Evolutionary conservation across 2,329 filamentous ascomycete genomes (phyloP).

Genomic region (Aspergillus carbonarius): DNA sequence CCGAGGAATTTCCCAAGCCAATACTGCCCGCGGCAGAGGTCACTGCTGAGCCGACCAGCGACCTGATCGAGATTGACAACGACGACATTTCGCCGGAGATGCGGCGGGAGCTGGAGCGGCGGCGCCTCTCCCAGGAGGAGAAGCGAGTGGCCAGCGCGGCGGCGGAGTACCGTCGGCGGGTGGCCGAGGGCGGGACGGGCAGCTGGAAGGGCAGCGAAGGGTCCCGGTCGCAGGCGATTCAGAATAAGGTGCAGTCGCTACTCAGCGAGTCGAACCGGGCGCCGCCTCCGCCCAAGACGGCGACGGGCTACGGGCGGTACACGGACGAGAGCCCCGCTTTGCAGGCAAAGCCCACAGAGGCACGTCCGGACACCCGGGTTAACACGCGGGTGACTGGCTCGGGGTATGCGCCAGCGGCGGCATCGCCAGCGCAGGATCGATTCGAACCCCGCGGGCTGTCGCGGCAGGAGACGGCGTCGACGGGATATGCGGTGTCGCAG

Average conservation of each 20-base stretch:
- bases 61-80: slow-evolving; percentile 66
- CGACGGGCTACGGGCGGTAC: slow-evolving; percentile 86
- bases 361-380: slow-evolving; percentile 20
- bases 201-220: slow-evolving; percentile 51
- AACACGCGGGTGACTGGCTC: slow-evolving; percentile 22
- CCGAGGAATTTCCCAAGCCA: slow-evolving; percentile 44
- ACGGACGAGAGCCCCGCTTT: slow-evolving; percentile 55
- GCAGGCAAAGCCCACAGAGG: slow-evolving; percentile 40
- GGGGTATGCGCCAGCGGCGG: slow-evolving; percentile 9
- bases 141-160: slow-evolving; percentile 83
- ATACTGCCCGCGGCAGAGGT: slow-evolving; percentile 75
- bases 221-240: slow-evolving; percentile 76
- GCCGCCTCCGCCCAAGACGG: slow-evolving; percentile 63
- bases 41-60: slow-evolving; percentile 65
- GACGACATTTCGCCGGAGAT: slow-evolving; percentile 79
- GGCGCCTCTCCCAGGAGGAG: slow-evolving; percentile 81
- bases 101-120: slow-evolving; percentile 82
- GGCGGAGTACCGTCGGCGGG: slow-evolving; percentile 77
- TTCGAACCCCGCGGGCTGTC: slow-evolving; percentile 16
- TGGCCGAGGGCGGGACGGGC: slow-evolving; percentile 62
- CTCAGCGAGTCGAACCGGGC: slow-evolving; percentile 71
- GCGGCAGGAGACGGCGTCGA: slow-evolving; percentile 21
- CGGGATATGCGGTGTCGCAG: slow-evolving; percentile 23
- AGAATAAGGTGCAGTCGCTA: slow-evolving; percentile 83
- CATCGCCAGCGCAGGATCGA: slow-evolving; percentile 14